Evolutionary conservation across 176 grass and related monocot genomes (phyloP), one percentile per base, ranked within the genome.

Genomic region (Puccinellia tenuiflora): DNA sequence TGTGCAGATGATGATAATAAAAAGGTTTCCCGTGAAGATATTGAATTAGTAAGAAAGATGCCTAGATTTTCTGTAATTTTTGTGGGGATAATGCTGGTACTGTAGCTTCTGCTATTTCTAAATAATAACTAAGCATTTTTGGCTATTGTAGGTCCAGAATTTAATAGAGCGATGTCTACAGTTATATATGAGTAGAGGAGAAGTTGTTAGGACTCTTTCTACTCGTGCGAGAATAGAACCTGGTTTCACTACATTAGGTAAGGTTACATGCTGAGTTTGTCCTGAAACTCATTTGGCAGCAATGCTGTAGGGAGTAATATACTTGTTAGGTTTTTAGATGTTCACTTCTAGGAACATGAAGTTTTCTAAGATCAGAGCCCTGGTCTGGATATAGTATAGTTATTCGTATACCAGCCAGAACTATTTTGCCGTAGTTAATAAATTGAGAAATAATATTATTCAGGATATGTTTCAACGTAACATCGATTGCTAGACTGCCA

Each of bases 141-240:
- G 39, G 35, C 9, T 89, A 60, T 78, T 88, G 21, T 69, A 92
- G 94, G 94, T 92, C 7, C 94, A 97, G 70, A 94, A 97, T 90
- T 83, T 97, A 64, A 94, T 94, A 86, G 94, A 97, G 67, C 79
- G 86, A 2, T 97, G 94, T 64, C 67, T 97, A 77, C 94, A 94
- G 43, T 66, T 97, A 62, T 97, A 97, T 75, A 94, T 97, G 91
- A 94, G 88, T 79, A 93, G 73, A 90, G 86, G 84, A 51, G 94
- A 97, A 82, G 91, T 97, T 52, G 85, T 94, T 78, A 86, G 85
- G 33, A 97, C 91, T 60, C 87, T 97, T 24, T 93, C 91, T 69
- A 91, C 64, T 76, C 89, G 89, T 28, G 94, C 94, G 81, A 85
- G 79, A 78, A 97, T 97, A 91, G 94, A 97, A 81, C 87, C 94